Evolutionary conservation across 2,329 filamentous ascomycete species (phyloP), one percentile per base, ranked within the genome.

Genomic region (Phaeophleospora eucalypticola): DNA sequence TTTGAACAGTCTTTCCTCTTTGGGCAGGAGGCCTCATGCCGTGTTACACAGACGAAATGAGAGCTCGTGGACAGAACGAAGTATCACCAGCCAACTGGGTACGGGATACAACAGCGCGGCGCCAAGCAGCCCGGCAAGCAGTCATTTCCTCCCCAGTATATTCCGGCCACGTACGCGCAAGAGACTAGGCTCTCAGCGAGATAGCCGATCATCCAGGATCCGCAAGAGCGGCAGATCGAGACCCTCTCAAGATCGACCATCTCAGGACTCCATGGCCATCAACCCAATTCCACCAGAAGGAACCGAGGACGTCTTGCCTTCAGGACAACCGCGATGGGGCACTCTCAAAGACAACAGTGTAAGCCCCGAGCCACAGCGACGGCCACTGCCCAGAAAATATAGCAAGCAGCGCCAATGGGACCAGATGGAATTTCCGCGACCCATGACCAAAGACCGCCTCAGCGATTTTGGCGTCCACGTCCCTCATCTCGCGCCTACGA

Each of bases 91-190:
- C 40, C 53, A 59, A n/a, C 51, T 63, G 1, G 61, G 60, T 2
- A 63, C 62, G 17, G 58, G 55, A 10, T 60, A 61, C 51, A 61
- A 47, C 21, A 50, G 51, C 36, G 48, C 45, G 15, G 56, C 57
- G n/a, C 47, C 51, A 14, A 46, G 42, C 16, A 64, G 58, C 44
- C 62, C 61, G 4, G 54, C 54, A 10, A 64, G 64, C 51, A 64
- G 57, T 19, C 62, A 62, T 49, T 63, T 66, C 52, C 48, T 65
- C 4, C 64, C 61, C 4, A 57, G 52, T 24, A 66, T 68, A 24
- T 68, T 67, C 52, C 59, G 64, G 8, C 58, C 64, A 3, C 55
- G 62, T 10, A 65, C 54, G 17, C 54, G 64, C n/a, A 52, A 56
- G 32, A 45, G 52, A 20, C 36, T 52, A 48, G 24, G 49, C 45